Base-by-base conservation (phyloP, 2,329 filamentous ascomycete species). In the Thelonectria olida region DNA sequence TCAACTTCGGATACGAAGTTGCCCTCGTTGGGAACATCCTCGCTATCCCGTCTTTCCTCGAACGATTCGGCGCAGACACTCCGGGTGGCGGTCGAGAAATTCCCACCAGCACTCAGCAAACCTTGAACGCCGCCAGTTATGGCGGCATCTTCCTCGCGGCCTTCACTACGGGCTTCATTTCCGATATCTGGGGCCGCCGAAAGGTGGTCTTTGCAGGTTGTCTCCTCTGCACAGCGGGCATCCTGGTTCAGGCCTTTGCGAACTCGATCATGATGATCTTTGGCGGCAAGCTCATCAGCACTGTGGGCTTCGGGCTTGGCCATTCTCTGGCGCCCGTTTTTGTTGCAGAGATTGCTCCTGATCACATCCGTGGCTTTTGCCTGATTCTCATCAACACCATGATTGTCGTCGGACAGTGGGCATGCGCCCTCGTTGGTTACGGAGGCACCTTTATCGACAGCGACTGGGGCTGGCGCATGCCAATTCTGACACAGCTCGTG, bases 401-500 rank as follows among this genome's bases (percentile, higher is more conserved):
- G 71, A 73, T 74, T 15, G 70, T 72, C 7, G 52, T 73, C 31
- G 73, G 72, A 2, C 68, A 73, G 34, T 60, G 56, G 56, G 27
- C 72, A 9, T 69, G 63, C 58, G 67, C 71, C 2, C 50, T 70
- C 17, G 64, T 62, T 5, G 61, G 65, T 10, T 68, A 69, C 23
- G 64, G 59, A 20, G 61, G 56, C 28, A 61, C 60, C 3, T 39
- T 47, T 27, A 58, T 63, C 31, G 20, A 54, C 12, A 62, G 67
- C 50, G 69, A 74, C 39, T 53, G 60, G 19, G 64, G 63, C 5
- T 85, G 83, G 82, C 72, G 81, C 15, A 73, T 79, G 25, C 81
- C 81, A 0, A 80, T 80, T 22, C 75, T 76, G 2, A 64, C 83
- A 2, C 80, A 83, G 68, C 80, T 80, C 70, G 56, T 79, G 3